A percentile compares a stretch with the other conserved stretches of the same genome.
These are phyloP conservation scores for Sporothrix curviconia DNA, from an alignment of 2,329 filamentous ascomycete species.

Conservation along the genomic window DNA sequence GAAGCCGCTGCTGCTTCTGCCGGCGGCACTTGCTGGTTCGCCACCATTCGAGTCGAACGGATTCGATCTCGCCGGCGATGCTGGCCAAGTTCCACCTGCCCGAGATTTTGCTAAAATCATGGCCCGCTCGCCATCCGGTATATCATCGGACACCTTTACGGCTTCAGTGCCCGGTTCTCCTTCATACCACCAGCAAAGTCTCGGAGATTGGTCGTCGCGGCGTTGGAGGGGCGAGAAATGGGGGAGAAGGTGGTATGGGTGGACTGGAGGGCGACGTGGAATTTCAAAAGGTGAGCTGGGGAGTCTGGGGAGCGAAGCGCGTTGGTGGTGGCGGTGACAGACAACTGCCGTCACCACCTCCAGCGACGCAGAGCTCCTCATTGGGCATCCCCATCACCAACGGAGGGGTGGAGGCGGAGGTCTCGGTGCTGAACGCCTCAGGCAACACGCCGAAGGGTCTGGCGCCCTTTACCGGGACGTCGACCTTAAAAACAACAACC, in stretches of 20 bases:
- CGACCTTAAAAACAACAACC: constrained; percentile 39
- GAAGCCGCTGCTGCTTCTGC: constrained; percentile 1
- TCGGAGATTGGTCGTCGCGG: constrained; percentile 82
- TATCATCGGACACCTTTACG: constrained; percentile 89
- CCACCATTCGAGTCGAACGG: constrained; percentile 61
- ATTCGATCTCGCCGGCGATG: constrained; percentile 76
- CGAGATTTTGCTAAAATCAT: constrained; percentile 79
- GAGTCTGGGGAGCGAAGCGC: constrained; percentile 82
- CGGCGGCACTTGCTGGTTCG: constrained; percentile 32
- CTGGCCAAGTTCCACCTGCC: constrained; percentile 87
- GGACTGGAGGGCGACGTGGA: constrained; percentile 63
- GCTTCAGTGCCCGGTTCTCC: constrained; percentile 86
- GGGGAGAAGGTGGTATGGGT: constrained; percentile 47
- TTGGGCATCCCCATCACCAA: constrained; percentile 52
- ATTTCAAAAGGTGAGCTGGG: constrained; percentile 97
- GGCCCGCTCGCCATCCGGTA: constrained; percentile 91
- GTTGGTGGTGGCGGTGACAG: constrained; percentile 34
- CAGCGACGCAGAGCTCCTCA: constrained; percentile 36
- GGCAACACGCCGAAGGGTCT: constrained; percentile 53
- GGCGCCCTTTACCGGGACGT: constrained; percentile 60
- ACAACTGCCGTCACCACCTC: constrained; percentile 23
- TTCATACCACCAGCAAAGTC: constrained; percentile 85
- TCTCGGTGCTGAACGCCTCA: constrained; percentile 36
- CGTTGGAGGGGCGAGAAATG: constrained; percentile 68
- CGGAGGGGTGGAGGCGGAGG: constrained; percentile 25